These are phyloP conservation scores for Rhodosorus marinus DNA, from an alignment of 23 red algal species.

Conservation along the genomic window DNA sequence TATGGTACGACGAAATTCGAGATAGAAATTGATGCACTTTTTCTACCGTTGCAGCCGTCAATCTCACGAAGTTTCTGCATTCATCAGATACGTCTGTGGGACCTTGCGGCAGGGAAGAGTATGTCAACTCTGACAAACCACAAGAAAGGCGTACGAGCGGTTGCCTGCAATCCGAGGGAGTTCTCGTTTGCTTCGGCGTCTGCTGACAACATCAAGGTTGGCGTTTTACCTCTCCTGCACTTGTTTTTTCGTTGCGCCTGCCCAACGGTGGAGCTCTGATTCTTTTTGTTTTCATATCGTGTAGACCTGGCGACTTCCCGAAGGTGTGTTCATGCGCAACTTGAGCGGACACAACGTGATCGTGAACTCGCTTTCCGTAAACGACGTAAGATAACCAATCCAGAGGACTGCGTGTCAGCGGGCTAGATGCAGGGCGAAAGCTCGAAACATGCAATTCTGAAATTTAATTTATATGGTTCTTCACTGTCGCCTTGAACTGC, in stretches of 20 bases:
- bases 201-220: constrained; percentile 58
- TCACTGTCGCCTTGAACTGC: too few species aligned
- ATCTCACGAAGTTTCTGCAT: background rate
- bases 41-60: background rate
- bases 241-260: too few species aligned
- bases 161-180: constrained; percentile 33
- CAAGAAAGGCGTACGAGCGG: constrained; percentile 70
- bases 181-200: constrained; percentile 65
- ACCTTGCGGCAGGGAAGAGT: constrained; percentile 62
- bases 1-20: constrained; percentile 15
- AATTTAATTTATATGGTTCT: too few species aligned
- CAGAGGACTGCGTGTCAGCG: too few species aligned
- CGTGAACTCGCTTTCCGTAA: too few species aligned
- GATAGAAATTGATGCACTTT: background rate
- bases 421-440: too few species aligned
- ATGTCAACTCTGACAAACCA: constrained; percentile 70
- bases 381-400: too few species aligned
- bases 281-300: too few species aligned
- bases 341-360: constrained; percentile 13
- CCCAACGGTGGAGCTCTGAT: too few species aligned
- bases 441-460: too few species aligned
- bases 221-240: too few species aligned
- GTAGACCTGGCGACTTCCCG: constrained; percentile 58
- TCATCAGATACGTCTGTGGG: too few species aligned
- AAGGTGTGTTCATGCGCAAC: constrained; percentile 56